A percentile compares a stretch with the other conserved stretches of the same genome.
Evolutionary conservation across 2,329 filamentous ascomycete species (phyloP).

Genomic region (Alternaria incomplexa): DNA sequence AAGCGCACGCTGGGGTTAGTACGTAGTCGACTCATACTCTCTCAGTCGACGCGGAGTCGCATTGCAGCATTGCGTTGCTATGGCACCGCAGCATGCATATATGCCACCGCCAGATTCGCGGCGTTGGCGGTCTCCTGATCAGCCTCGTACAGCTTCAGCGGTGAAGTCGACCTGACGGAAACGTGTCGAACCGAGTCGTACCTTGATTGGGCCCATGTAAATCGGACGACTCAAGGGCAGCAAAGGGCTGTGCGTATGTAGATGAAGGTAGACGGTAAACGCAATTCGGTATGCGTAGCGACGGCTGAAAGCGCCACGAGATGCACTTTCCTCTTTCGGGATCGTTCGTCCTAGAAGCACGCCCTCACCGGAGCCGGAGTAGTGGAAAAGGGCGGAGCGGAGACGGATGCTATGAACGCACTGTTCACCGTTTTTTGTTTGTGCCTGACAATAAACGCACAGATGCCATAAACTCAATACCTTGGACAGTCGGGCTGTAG

Average conservation of each 20-base stretch:
- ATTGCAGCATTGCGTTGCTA: conserved; percentile 19
- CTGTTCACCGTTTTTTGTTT: conserved; percentile 6
- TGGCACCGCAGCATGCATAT: conserved; percentile 13
- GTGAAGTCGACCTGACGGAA: conserved; percentile 21
- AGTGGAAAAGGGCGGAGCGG: conserved; percentile 16
- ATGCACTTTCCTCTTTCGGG: conserved; percentile 13
- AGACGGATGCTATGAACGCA: conserved; percentile 13
- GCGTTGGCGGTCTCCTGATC: conserved; percentile 4
- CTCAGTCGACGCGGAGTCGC: conserved; percentile 5
- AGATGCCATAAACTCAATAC: not conserved
- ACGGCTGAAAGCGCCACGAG: conserved; percentile 20
- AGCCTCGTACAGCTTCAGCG: conserved; percentile 27
- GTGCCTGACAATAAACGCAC: conserved; percentile 5
- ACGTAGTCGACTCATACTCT: conserved; percentile 16
- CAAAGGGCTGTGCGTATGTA: conserved; percentile 29
- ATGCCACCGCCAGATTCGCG: conserved; percentile 2
- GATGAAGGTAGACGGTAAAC: conserved; percentile 8
- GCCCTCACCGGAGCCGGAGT: conserved; percentile 4
- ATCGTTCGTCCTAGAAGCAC: conserved; percentile 17
- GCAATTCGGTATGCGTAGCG: conserved; percentile 21
- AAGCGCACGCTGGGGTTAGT: not conserved
- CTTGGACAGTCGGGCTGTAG: not conserved
- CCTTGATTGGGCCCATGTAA: conserved; percentile 13
- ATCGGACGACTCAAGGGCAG: conserved; percentile 12
- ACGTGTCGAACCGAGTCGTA: conserved; percentile 18